Evolutionary conservation across 345 rosid species (phyloP).

Genomic region (Populus simonii): DNA sequence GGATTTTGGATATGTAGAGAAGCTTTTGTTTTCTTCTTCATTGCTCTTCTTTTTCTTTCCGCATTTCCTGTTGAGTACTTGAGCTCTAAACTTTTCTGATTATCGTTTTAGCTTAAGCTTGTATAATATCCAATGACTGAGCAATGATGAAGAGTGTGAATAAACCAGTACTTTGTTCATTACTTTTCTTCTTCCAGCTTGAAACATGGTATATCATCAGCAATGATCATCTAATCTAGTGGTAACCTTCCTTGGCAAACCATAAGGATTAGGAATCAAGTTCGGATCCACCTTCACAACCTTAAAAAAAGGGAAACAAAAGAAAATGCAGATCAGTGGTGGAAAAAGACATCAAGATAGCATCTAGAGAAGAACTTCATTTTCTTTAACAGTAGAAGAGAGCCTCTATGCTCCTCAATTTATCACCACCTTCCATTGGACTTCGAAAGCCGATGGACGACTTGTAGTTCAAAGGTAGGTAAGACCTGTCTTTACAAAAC

Average conservation of each 20-base stretch:
- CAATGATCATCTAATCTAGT: not conserved
- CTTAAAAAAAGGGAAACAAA: not conserved
- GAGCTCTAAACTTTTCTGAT: constrained; percentile 14
- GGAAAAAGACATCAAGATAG: not conserved
- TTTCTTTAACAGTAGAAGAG: not conserved
- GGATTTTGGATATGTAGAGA: constrained; percentile 13
- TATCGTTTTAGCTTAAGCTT: constrained; percentile 25
- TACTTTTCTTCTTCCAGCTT: not conserved
- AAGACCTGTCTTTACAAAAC: not conserved
- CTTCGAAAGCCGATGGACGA: not conserved
- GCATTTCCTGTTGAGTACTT: constrained; percentile 8
- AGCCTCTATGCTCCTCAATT: not conserved
- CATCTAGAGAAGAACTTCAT: not conserved
- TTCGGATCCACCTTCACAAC: not conserved
- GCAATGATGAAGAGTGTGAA: constrained; percentile 33
- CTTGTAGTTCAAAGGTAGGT: not conserved
- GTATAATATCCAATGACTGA: constrained; percentile 18
- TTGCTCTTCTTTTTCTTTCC: not conserved
- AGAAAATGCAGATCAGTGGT: not conserved
- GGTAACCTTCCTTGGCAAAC: not conserved
- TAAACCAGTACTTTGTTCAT: constrained; percentile 16
- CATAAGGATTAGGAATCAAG: not conserved
- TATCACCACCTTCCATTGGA: not conserved
- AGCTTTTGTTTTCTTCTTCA: not conserved
- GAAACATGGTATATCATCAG: not conserved